Evolutionary conservation across 805 yeast genomes (phyloP).

Genomic region (Barnettozyma populi): DNA sequence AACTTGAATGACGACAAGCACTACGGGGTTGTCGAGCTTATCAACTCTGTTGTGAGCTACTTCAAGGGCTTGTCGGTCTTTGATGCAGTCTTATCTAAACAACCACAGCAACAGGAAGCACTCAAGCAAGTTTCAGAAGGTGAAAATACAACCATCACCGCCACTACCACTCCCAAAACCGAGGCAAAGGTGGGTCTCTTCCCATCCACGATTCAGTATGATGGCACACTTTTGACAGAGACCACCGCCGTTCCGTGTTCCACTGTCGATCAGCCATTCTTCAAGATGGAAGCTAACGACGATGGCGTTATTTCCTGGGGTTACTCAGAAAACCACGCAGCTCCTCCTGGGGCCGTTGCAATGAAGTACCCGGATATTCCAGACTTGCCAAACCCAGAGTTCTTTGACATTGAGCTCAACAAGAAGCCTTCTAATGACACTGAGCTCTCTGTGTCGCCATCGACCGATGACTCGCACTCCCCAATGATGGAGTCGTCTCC

Average conservation of each 20-base stretch:
- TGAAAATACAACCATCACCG: neutral
- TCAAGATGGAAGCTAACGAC: conserved; percentile 47
- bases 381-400: conserved; percentile 27
- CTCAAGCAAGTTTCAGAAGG: neutral
- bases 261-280: conserved; percentile 38
- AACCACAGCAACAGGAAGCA: neutral
- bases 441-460: conserved; percentile 8
- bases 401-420: conserved; percentile 19
- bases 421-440: conserved; percentile 1
- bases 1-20: neutral
- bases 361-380: conserved; percentile 15
- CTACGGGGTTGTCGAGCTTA: conserved; percentile 2
- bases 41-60: conserved; percentile 8
- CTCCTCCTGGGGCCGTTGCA: conserved; percentile 1
- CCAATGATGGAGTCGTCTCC: conserved; percentile 1
- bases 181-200: conserved; percentile 11
- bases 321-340: conserved; percentile 8
- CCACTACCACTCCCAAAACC: too few species aligned
- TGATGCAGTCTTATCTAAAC: conserved; percentile 15
- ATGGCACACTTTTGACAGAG: conserved; percentile 9
- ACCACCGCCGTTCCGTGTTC: conserved; percentile 36
- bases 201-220: conserved; percentile 18
- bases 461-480: conserved; percentile 2
- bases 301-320: conserved; percentile 54
- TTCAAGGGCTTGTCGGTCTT: conserved; percentile 14